Percentiles rank a stretch among this genome's conserved stretches.
Evolutionary conservation across 2,329 filamentous ascomycete species (phyloP).

Genomic region (Exophiala sideris): DNA sequence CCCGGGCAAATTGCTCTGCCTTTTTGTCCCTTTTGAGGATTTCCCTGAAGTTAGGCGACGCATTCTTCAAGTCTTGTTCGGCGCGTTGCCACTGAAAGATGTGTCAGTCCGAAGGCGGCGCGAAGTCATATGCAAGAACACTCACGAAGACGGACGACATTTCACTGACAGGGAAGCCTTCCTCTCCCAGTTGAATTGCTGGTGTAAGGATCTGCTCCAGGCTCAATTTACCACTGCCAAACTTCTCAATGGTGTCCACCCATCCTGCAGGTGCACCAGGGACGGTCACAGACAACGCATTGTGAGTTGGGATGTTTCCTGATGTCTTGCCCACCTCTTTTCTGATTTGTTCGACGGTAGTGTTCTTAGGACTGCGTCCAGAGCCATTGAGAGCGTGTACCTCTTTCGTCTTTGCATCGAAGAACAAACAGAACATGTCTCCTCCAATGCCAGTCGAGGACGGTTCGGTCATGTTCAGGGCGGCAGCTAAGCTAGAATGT

Average conservation of each 20-base stretch:
- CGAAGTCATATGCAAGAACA: slow-evolving; percentile 20
- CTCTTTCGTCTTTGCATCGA: slow-evolving; percentile 75
- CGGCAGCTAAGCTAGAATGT: slow-evolving; percentile 62
- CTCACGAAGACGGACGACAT: slow-evolving; percentile 66
- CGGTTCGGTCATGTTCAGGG: slow-evolving; percentile 89
- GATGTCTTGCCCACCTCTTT: slow-evolving; percentile 61
- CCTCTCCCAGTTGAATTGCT: slow-evolving; percentile 79
- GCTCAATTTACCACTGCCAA: slow-evolving; percentile 80
- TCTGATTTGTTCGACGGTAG: slow-evolving; percentile 67
- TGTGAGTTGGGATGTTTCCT: slow-evolving; percentile 62
- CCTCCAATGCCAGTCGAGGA: slow-evolving; percentile 92
- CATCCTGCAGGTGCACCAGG: slow-evolving; percentile 91
- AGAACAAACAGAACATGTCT: slow-evolving; percentile 95
- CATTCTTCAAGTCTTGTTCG: slow-evolving; percentile 62
- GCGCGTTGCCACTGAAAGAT: slow-evolving; percentile 64
- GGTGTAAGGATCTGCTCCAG: slow-evolving; percentile 75
- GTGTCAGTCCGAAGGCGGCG: no score
- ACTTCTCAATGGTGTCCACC: slow-evolving; percentile 82
- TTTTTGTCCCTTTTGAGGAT: slow-evolving; percentile 76
- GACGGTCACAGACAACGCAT: slow-evolving; percentile 77
- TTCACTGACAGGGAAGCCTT: slow-evolving; percentile 87
- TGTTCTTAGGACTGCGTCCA: slow-evolving; percentile 71
- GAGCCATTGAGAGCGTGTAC: slow-evolving; percentile 89
- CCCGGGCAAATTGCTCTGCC: slow-evolving; percentile 66
- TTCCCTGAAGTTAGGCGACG: slow-evolving; percentile 82